Evolutionary conservation across 1,139 yeast species (phyloP), one percentile per base, ranked within the genome.

Genomic region (Meyerozyma guilliermondii): DNA sequence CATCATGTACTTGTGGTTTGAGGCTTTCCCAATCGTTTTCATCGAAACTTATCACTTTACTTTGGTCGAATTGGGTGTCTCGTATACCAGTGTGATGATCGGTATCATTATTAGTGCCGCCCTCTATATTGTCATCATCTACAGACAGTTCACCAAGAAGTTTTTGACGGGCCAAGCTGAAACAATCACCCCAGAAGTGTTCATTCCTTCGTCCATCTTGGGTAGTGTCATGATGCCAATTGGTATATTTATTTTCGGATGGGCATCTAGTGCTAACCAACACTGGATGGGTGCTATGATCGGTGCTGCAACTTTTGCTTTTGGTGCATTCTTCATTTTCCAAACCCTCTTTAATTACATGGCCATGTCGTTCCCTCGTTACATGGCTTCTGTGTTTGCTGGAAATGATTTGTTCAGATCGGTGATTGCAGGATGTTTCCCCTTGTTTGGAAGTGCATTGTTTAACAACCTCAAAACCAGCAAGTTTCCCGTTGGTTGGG

Each of bases 321-420:
- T 41, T n/a, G 53, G 53, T 20, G 49, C 49, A 1, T 50, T 50
- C 40, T 34, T 49, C 36, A 31, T 73, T 31, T 74, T 71, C 63
- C 78, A 71, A 52, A 58, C 68, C 6, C 53, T 63, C 41, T 63
- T 64, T 53, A 64, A 63, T 50, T 66, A 65, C 47, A 53, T 66
- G 53, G 60, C 65, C 7, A 56, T 56, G 53, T 61, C 66, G 1
- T 73, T 68, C 54, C 62, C 57, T 42, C 59, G 66, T 41, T 71
- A 68, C 51, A 58, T 76, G 53, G 85, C 84, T 0, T 78, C 84
- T 5, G 82, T 77, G 4, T 78, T 76, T 56, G 83, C 83, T 1
- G 74, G 79, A 22, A 78, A 78, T 51, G 78, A 71, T 11, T 62
- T 78, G 42, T 68, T 70, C 50, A 66, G 85, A 50, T 70, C 81